Conservation (phyloP, 176 grass and related monocot genomes). For the Chrysopogon serrulatus region DNA sequence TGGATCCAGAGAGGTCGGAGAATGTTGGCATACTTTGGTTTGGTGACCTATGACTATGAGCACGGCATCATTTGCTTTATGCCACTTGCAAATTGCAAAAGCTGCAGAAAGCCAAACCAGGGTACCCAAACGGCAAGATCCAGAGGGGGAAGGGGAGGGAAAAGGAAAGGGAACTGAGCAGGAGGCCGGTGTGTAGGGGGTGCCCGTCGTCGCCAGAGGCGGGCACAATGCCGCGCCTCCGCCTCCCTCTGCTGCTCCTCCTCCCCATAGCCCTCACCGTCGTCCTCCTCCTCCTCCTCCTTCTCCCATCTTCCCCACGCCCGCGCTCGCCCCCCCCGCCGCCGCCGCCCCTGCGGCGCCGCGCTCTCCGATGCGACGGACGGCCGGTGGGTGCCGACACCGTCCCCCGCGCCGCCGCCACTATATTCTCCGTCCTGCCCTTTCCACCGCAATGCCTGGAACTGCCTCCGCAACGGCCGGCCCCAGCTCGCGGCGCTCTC, state of each 20-base stretch:
- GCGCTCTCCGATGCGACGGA: conserved; percentile 49
- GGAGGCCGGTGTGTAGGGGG: neutral
- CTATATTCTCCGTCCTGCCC: conserved; percentile 69
- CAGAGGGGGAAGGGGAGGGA: neutral
- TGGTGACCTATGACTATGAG: too few relatives aligned
- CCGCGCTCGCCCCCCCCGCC: neutral
- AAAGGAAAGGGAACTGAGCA: neutral
- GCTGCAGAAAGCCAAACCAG: neutral
- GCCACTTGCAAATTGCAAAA: neutral
- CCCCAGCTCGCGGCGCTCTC: conserved; percentile 49
- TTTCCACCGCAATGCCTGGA: conserved; percentile 94
- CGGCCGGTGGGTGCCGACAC: conserved; percentile 53
- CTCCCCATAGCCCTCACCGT: conserved; percentile 25
- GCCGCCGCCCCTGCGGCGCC: conserved; percentile 55
- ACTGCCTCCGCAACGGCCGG: conserved; percentile 69
- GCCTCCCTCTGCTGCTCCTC: conserved; percentile 25
- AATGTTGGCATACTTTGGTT: neutral
- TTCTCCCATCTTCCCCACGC: neutral
- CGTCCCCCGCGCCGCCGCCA: conserved; percentile 2
- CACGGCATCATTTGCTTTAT: neutral
- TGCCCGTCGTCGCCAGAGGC: conserved; percentile 23
- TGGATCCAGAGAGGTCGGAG: neutral
- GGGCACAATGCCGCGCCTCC: conserved; percentile 29
- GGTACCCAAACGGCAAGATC: neutral
- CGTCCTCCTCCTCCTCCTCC: conserved; percentile 28